These are phyloP conservation scores for Xylaria sp. DNA, from an alignment of 2,329 filamentous ascomycete genomes.

Conservation along the genomic window DNA sequence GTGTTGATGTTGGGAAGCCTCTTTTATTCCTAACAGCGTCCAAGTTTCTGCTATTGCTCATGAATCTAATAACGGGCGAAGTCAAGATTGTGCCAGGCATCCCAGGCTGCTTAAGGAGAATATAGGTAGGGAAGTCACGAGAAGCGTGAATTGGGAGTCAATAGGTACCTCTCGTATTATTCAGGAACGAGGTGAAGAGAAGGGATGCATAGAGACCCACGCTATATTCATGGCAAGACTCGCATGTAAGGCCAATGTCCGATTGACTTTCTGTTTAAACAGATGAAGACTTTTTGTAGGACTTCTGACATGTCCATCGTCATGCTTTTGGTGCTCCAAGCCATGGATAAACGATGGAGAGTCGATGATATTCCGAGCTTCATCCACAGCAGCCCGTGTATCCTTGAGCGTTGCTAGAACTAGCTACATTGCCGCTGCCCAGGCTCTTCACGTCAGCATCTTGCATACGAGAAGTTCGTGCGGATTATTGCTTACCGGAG, in stretches of 20 bases:
- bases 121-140: not conserved
- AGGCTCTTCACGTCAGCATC: constrained; percentile 6
- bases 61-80: not conserved
- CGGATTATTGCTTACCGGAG: constrained; percentile 64
- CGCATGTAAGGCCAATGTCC: not conserved
- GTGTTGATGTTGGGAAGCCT: not conserved
- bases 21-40: not conserved
- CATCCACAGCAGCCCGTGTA: constrained; percentile 43
- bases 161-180: not conserved
- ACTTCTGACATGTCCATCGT: too few relatives aligned
- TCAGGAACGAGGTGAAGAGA: not conserved
- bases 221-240: not conserved
- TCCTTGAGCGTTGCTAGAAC: constrained; percentile 17
- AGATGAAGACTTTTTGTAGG: not conserved
- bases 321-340: not conserved
- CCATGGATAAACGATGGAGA: not conserved
- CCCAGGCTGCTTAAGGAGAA: not conserved
- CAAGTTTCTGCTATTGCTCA: not conserved
- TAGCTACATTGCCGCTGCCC: constrained; percentile 1
- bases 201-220: not conserved
- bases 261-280: too few relatives aligned
- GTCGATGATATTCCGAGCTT: constrained; percentile 4
- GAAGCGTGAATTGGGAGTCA: not conserved
- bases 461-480: not conserved
- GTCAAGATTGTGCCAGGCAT: not conserved